Conservation (phyloP, 208 protist genomes). For the Acanthamoeba healyi region DNA sequence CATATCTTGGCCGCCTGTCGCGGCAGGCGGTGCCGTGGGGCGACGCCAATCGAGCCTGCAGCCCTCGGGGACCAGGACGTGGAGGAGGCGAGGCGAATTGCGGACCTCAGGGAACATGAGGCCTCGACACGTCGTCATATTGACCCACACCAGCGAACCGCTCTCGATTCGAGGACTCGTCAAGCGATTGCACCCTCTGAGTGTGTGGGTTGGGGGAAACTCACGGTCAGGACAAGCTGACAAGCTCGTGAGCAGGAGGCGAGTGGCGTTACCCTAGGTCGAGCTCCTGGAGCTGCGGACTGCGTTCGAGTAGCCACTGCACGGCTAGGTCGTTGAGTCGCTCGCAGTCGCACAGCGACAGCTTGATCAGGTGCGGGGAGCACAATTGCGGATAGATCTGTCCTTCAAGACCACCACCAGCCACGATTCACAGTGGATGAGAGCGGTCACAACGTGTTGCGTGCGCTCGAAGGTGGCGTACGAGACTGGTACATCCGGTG, state of each 20-base stretch:
- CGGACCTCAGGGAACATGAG: conserved; percentile 52
- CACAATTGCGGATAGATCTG: conserved; percentile 37
- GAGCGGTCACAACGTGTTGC: neutral
- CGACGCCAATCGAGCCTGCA: neutral
- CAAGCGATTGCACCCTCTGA: neutral
- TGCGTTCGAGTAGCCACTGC: neutral
- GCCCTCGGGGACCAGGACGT: conserved; percentile 14
- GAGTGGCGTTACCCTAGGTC: neutral
- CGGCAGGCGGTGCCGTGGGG: neutral
- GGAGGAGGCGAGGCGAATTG: neutral
- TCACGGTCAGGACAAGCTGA: too few relatives aligned
- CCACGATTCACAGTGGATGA: neutral
- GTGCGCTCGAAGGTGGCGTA: neutral
- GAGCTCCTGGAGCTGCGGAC: neutral
- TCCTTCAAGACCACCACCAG: neutral
- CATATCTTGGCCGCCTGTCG: neutral
- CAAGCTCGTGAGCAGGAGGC: too few relatives aligned
- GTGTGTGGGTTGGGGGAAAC: too few relatives aligned
- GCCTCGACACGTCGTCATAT: neutral
- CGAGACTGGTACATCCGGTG: neutral
- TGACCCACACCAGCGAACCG: neutral
- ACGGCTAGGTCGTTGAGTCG: conserved; percentile 25
- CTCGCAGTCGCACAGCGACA: conserved; percentile 18
- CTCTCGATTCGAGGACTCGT: conserved; percentile 37
- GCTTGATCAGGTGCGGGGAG: conserved; percentile 16